Evolutionary conservation across 2,329 filamentous ascomycete genomes (phyloP).

Genomic region (Aureobasidium sp.): DNA sequence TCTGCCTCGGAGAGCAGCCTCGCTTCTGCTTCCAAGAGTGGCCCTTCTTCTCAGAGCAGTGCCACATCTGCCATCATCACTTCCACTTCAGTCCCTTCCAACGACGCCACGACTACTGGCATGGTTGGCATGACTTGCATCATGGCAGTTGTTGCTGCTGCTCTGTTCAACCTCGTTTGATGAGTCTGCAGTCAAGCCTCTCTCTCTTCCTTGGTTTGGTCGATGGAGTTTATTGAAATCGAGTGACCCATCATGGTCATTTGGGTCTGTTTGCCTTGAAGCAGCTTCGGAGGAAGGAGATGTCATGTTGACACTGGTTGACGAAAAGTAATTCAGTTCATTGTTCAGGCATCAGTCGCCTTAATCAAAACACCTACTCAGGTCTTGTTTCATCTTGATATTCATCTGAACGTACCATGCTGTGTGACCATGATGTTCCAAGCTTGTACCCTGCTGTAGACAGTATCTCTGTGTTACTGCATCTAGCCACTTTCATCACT

Average conservation of each 20-base stretch:
- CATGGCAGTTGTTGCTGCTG: background rate
- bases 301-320: background rate
- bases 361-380: background rate
- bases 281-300: background rate
- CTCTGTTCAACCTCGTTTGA: slow-evolving; percentile 1
- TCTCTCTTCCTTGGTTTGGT: background rate
- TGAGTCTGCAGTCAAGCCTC: background rate
- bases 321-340: background rate
- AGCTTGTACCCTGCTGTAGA: too few relatives aligned
- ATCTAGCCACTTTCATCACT: too few relatives aligned
- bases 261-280: background rate
- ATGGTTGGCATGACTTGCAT: background rate
- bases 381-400: background rate
- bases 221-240: background rate
- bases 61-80: background rate
- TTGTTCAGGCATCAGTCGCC: background rate
- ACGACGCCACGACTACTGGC: background rate
- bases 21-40: background rate
- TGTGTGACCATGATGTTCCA: too few relatives aligned
- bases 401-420: too few relatives aligned
- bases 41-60: background rate
- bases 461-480: too few relatives aligned
- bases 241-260: background rate
- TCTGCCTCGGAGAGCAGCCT: background rate
- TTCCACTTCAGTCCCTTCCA: background rate